Base-by-base conservation (phyloP, 139 green algal species). In the Limnomonas spitsbergensis region DNA sequence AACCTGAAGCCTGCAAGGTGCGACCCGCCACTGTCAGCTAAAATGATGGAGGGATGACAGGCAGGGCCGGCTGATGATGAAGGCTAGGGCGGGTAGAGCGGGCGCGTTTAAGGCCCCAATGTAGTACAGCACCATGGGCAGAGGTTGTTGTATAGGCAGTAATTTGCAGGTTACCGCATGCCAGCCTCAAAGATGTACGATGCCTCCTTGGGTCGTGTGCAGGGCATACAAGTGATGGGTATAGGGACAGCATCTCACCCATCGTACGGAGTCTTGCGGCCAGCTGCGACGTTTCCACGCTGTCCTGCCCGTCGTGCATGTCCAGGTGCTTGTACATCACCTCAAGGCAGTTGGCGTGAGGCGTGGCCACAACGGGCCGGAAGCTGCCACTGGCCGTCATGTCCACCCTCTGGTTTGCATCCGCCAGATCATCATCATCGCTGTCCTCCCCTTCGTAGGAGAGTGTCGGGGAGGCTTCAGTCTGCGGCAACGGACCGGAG, bases 1-100 rank as follows among this genome's bases (percentile, higher is more conserved):
- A 88, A 78, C 75, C 36, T 69, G 80, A 83, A 88, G 47, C 80
- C 83, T 37, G 20, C 20, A 20, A 29, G 47, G 14, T 61, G 47
- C 14, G 20, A 20, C 47, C 47, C 20, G 47, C 47, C 14, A 61
- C n/a, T n/a, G n/a, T n/a, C n/a, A n/a, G n/a, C n/a, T n/a, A n/a
- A n/a, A n/a, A n/a, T n/a, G n/a, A n/a, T n/a, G n/a, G n/a, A n/a
- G n/a, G n/a, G n/a, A n/a, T n/a, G n/a, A n/a, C n/a, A n/a, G n/a
- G n/a, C n/a, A n/a, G n/a, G n/a, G n/a, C n/a, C n/a, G n/a, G n/a
- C n/a, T n/a, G n/a, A n/a, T n/a, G n/a, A n/a, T n/a, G 47, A 61
- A 61, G 47, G 20, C 47, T 14, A 61, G 47, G 20, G 20, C 14
- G 20, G 47, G 20, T 14, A 61, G 20, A 20, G 47, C 47, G 14